Evolutionary conservation across 2,329 filamentous ascomycete genomes (phyloP).

Genomic region (Pseudocercospora vitis): DNA sequence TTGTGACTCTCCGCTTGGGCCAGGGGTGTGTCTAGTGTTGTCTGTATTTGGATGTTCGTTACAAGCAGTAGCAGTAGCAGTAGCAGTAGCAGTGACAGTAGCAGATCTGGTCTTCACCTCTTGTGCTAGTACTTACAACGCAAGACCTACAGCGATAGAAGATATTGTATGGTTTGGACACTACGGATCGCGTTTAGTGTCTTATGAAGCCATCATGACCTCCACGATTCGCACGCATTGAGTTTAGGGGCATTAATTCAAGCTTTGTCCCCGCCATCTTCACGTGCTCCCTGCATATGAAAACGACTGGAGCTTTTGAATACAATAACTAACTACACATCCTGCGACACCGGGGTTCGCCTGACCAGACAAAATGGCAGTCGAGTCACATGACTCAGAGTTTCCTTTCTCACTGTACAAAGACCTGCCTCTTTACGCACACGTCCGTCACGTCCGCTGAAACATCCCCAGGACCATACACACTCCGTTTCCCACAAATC

Average conservation of each 20-base stretch:
- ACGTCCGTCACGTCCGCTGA: slow-evolving; percentile 7
- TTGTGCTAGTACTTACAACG: no score
- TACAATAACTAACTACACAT: background rate
- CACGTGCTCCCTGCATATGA: background rate
- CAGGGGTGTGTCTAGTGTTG: background rate
- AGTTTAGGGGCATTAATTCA: background rate
- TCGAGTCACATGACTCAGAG: slow-evolving; percentile 10
- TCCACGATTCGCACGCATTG: background rate
- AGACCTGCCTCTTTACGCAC: background rate
- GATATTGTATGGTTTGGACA: background rate
- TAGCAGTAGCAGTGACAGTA: background rate
- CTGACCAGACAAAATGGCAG: slow-evolving; percentile 1
- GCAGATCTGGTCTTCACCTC: no score
- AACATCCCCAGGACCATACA: slow-evolving; percentile 60
- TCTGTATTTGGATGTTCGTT: background rate
- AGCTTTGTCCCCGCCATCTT: background rate
- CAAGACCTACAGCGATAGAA: background rate
- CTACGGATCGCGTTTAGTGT: background rate
- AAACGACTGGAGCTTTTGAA: background rate
- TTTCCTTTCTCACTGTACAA: slow-evolving; percentile 34
- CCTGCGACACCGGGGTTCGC: background rate
- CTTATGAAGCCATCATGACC: background rate
- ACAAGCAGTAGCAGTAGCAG: background rate
- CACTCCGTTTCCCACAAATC: slow-evolving; percentile 76
- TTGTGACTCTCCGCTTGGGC: no score